phyloP scores from a whole-genome alignment of 805 yeast genomes.

The Babjeviella inositovora region DNA sequence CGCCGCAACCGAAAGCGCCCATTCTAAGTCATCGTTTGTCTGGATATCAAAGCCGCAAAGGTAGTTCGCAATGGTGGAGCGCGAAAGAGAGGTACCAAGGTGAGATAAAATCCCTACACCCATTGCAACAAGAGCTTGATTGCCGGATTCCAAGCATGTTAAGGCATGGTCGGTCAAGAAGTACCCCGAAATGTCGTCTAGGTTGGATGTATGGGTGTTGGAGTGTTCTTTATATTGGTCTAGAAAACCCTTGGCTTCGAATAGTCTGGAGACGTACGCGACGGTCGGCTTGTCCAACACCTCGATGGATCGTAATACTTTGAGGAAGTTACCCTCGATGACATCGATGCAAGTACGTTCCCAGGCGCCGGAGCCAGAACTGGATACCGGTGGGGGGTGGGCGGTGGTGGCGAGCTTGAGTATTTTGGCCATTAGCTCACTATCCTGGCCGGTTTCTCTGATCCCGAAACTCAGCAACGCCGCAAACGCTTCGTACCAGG shows the following conservation, averaged over 20 bases:
- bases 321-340: slow-evolving; percentile 36
- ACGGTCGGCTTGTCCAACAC: slow-evolving; percentile 46
- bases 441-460: slow-evolving; percentile 26
- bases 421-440: slow-evolving; percentile 20
- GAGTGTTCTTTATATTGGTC: slow-evolving; percentile 16
- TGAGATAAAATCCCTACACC: slow-evolving; percentile 62
- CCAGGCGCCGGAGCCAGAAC: slow-evolving; percentile 21
- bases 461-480: slow-evolving; percentile 44
- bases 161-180: slow-evolving; percentile 38
- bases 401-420: slow-evolving; percentile 13
- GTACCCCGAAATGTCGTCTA: slow-evolving; percentile 30
- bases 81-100: no score
- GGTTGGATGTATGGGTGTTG: slow-evolving; percentile 9
- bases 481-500: slow-evolving; percentile 57
- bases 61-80: no score
- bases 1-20: slow-evolving; percentile 64
- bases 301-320: slow-evolving; percentile 42
- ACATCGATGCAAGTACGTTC: slow-evolving; percentile 39
- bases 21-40: slow-evolving; percentile 65
- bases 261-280: slow-evolving; percentile 40
- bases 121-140: slow-evolving; percentile 44
- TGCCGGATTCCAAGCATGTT: slow-evolving; percentile 32
- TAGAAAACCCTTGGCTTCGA: slow-evolving; percentile 50
- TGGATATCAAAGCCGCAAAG: no score
- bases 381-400: slow-evolving; percentile 13